phyloP scores from a whole-genome alignment of 2,329 filamentous ascomycete genomes.

The Nannizziopsis arthrosporioides region DNA sequence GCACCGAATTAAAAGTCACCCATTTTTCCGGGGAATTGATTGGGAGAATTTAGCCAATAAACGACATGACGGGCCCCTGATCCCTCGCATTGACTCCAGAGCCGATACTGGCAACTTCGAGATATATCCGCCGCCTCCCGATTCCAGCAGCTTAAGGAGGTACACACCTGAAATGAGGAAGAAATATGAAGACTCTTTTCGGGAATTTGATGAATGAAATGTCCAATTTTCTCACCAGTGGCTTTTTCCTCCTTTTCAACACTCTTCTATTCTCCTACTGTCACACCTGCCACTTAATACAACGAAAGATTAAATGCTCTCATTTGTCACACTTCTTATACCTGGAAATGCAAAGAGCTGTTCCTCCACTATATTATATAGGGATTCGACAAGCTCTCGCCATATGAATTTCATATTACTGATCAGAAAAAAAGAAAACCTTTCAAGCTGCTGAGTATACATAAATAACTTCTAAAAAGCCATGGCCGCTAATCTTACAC shows the following conservation, averaged over 20 bases:
- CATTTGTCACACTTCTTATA: too few relatives aligned
- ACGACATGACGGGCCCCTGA: constrained; percentile 49
- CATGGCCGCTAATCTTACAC: too few relatives aligned
- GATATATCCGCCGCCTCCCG: constrained; percentile 48
- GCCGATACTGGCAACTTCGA: constrained; percentile 55
- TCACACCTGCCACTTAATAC: not conserved
- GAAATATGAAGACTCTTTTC: constrained; percentile 50
- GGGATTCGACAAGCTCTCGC: too few relatives aligned
- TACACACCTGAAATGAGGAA: constrained; percentile 51
- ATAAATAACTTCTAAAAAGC: too few relatives aligned
- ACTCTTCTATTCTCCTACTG: not conserved
- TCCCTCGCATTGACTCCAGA: constrained; percentile 48
- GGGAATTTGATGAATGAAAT: constrained; percentile 39
- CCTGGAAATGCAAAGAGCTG: too few relatives aligned
- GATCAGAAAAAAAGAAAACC: too few relatives aligned
- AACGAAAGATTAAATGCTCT: not conserved
- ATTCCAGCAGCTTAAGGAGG: constrained; percentile 38
- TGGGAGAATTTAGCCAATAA: constrained; percentile 54
- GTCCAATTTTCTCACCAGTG: not conserved
- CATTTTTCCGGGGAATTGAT: constrained; percentile 50
- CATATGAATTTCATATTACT: constrained; percentile 3
- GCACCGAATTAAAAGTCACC: constrained; percentile 47
- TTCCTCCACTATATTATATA: too few relatives aligned
- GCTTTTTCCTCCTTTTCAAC: not conserved
- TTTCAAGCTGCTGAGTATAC: too few relatives aligned